A percentile compares a stretch with the other conserved stretches of the same genome.
Conservation (phyloP, 2,329 filamentous ascomycete genomes). For the Penicillium sumatraense region DNA sequence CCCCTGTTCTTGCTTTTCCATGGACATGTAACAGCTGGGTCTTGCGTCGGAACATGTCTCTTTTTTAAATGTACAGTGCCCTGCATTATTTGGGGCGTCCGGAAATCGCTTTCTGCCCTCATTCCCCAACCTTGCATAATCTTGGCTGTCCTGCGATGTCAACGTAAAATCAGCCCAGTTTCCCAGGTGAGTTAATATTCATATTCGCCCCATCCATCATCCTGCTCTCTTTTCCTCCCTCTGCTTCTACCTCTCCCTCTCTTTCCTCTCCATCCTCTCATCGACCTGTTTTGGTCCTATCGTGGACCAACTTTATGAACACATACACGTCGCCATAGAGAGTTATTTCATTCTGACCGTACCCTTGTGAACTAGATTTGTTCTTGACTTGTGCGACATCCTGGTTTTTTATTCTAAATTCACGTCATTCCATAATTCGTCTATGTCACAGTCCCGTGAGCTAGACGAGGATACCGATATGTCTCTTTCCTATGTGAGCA, state of each 20-base stretch:
- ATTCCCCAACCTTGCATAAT: constrained; percentile 33
- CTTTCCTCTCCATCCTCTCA: neutral
- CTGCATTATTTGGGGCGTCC: constrained; percentile 27
- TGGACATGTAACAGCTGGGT: constrained; percentile 29
- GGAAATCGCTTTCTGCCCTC: constrained; percentile 22
- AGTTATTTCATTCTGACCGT: neutral
- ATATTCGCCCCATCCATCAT: neutral
- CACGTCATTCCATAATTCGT: constrained; percentile 18
- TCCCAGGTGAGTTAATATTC: constrained; percentile 24
- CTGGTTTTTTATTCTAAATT: neutral
- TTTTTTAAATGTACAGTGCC: constrained; percentile 29
- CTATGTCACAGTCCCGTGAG: constrained; percentile 43
- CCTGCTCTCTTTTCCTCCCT: neutral
- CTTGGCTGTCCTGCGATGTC: constrained; percentile 27
- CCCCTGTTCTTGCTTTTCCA: constrained; percentile 36
- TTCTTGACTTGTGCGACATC: constrained; percentile 5
- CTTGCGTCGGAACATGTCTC: constrained; percentile 14
- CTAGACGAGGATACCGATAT: constrained; percentile 41
- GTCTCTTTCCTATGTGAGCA: constrained; percentile 44
- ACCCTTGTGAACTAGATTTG: neutral
- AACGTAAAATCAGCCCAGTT: constrained; percentile 27
- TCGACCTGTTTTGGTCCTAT: neutral
- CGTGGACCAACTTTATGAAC: neutral
- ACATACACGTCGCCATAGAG: neutral
- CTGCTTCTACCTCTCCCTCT: neutral